Conservation (phyloP, 2,329 filamentous ascomycete genomes). For the Fusarium robinianum region DNA sequence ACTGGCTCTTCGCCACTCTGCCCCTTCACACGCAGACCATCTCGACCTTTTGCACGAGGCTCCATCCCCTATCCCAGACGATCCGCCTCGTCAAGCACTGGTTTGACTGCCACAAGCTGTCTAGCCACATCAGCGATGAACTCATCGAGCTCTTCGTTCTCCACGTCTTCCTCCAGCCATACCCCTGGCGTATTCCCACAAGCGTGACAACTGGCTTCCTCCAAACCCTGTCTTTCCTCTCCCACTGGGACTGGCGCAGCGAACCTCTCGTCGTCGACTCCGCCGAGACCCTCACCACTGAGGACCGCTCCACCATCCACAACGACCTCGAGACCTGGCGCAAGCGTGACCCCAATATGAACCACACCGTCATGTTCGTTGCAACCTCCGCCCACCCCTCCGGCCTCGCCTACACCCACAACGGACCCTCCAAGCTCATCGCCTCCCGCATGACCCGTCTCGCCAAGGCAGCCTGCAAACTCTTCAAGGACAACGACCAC, state of each 20-base stretch:
- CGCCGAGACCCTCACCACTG: constrained; percentile 63
- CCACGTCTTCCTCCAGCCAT: constrained; percentile 77
- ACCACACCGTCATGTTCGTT: constrained; percentile 77
- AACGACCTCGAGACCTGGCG: constrained; percentile 83
- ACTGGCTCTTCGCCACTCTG: constrained; percentile 70
- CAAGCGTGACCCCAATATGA: constrained; percentile 86
- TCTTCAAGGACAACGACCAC: constrained; percentile 59
- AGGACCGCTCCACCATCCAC: constrained; percentile 65
- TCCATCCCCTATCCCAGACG: constrained; percentile 77
- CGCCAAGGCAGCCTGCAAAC: constrained; percentile 72
- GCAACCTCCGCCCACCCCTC: constrained; percentile 78
- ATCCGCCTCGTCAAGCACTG: constrained; percentile 87
- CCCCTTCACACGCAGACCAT: constrained; percentile 84
- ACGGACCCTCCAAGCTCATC: constrained; percentile 75
- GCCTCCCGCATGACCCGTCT: constrained; percentile 82
- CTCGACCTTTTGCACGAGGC: constrained; percentile 77
- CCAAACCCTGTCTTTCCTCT: constrained; percentile 76
- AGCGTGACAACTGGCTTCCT: constrained; percentile 80
- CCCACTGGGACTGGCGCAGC: constrained; percentile 89
- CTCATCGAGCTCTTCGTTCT: constrained; percentile 82
- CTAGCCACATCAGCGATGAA: constrained; percentile 75
- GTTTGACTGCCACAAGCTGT: constrained; percentile 83
- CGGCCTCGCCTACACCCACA: constrained; percentile 78
- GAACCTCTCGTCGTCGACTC: constrained; percentile 80
- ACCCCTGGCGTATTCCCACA: constrained; percentile 78